Percentiles rank a stretch among this genome's conserved stretches.
These are phyloP conservation scores for Anacardium occidentale DNA, from an alignment of 345 rosid genomes.

Conservation along the genomic window DNA sequence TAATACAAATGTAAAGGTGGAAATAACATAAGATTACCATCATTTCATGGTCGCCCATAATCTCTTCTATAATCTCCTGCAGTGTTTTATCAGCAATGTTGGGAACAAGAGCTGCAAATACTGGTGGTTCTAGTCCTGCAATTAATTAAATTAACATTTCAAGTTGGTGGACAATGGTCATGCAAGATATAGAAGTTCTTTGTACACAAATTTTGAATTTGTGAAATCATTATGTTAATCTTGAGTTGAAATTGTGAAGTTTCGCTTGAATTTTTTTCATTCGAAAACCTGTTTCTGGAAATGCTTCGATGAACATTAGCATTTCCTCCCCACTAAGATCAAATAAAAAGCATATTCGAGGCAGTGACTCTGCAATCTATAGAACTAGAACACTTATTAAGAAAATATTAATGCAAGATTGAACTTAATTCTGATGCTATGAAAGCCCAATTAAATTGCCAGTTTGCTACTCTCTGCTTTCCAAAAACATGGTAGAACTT, in stretches of 20 bases:
- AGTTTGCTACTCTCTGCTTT: not conserved
- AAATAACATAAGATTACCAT: slow-evolving; percentile 48
- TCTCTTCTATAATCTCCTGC: slow-evolving; percentile 66
- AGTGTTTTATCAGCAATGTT: slow-evolving; percentile 77
- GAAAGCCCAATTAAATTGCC: not conserved
- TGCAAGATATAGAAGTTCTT: too few relatives aligned
- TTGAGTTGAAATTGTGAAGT: not conserved
- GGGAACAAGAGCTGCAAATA: slow-evolving; percentile 83
- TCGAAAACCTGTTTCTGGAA: slow-evolving; percentile 64
- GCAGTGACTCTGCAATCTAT: slow-evolving; percentile 64
- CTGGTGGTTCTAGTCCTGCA: slow-evolving; percentile 71
- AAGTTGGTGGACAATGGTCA: not conserved
- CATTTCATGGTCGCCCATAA: slow-evolving; percentile 91
- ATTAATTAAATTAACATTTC: not conserved
- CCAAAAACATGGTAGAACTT: not conserved
- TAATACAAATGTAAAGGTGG: not conserved
- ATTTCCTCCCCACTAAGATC: slow-evolving; percentile 91
- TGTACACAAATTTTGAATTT: not conserved
- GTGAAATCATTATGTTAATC: not conserved
- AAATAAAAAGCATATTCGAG: slow-evolving; percentile 79
- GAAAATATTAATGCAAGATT: not conserved
- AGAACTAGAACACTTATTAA: not conserved
- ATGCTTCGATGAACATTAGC: slow-evolving; percentile 93
- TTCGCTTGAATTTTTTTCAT: not conserved
- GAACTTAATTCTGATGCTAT: not conserved